A percentile compares a stretch with the other conserved stretches of the same genome.
Evolutionary conservation across 352 stramenopile species (phyloP).

Genomic region (Stramenopiles sp.): DNA sequence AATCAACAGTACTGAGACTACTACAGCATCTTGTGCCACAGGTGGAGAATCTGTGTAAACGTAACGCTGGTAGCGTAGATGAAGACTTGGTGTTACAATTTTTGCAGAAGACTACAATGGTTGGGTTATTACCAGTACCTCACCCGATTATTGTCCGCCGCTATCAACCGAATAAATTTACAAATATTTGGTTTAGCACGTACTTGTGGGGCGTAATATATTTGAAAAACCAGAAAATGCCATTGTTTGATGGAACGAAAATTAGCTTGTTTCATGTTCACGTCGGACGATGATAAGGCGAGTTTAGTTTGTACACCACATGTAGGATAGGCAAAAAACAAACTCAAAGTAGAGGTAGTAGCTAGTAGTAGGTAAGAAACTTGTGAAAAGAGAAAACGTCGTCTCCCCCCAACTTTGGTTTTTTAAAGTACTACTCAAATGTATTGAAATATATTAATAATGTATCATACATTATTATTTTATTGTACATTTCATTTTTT

Average conservation of each 20-base stretch:
- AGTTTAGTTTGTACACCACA: too few relatives aligned
- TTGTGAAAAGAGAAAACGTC: too few relatives aligned
- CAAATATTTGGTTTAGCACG: constrained; percentile 91
- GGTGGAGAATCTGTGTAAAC: constrained; percentile 35
- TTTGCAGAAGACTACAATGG: constrained; percentile 86
- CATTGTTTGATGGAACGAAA: constrained; percentile 83
- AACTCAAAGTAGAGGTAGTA: too few relatives aligned
- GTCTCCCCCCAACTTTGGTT: too few relatives aligned
- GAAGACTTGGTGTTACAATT: constrained; percentile 89
- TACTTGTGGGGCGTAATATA: constrained; percentile 98
- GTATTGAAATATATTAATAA: too few relatives aligned
- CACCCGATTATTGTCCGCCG: constrained; percentile 96
- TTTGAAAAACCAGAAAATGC: constrained; percentile 79
- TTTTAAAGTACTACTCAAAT: too few relatives aligned
- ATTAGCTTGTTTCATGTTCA: constrained; percentile 86
- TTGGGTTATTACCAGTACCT: constrained; percentile 85
- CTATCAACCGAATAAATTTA: constrained; percentile 97
- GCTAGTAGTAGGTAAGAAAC: too few relatives aligned
- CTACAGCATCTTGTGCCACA: constrained; percentile 80
- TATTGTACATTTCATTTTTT: too few relatives aligned
- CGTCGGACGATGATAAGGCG: too few relatives aligned
- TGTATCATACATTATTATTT: too few relatives aligned
- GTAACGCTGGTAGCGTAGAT: constrained; percentile 60
- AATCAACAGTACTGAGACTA: constrained; percentile 79
- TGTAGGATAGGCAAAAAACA: too few relatives aligned